These are phyloP conservation scores for Proliferodiscus dingleyae DNA, from an alignment of 2,329 filamentous ascomycete genomes.

Conservation along the genomic window DNA sequence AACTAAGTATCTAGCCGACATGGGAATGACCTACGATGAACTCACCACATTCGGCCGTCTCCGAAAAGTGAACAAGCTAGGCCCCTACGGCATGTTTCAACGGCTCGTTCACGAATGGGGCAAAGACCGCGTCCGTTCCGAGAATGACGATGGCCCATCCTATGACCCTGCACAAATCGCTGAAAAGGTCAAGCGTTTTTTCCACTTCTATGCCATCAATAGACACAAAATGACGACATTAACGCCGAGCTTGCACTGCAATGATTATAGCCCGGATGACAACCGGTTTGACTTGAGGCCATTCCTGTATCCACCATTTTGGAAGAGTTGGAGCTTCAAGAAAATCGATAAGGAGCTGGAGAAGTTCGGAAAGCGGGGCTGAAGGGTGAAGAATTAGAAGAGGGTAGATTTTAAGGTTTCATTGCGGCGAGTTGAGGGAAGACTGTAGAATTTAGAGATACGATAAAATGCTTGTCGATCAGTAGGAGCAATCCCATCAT, in stretches of 20 bases:
- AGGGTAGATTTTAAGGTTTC: no score
- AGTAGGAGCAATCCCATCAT: no score
- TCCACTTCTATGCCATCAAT: slow-evolving; percentile 47
- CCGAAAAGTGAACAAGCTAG: slow-evolving; percentile 44
- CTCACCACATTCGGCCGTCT: slow-evolving; percentile 40
- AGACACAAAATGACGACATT: slow-evolving; percentile 45
- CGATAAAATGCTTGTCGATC: no score
- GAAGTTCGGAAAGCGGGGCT: no score
- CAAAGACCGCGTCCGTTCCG: no score
- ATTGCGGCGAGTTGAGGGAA: no score
- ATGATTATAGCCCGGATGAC: slow-evolving; percentile 49
- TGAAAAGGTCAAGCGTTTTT: slow-evolving; percentile 30
- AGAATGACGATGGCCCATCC: no score
- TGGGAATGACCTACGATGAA: slow-evolving; percentile 43
- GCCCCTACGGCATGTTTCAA: slow-evolving; percentile 43
- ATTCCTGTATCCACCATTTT: no score
- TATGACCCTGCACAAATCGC: neutral
- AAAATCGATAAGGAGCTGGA: no score
- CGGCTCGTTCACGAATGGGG: slow-evolving; percentile 44
- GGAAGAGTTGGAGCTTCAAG: no score
- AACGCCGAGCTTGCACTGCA: slow-evolving; percentile 25
- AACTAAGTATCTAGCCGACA: slow-evolving; percentile 33
- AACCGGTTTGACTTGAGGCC: slow-evolving; percentile 53
- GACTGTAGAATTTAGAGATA: no score
- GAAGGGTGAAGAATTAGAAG: no score